Percentiles rank a stretch among this genome's conserved stretches.
Evolutionary conservation across 768 basidiomycete species (phyloP).

Genomic region (Porphyrellus cyaneotinctus): DNA sequence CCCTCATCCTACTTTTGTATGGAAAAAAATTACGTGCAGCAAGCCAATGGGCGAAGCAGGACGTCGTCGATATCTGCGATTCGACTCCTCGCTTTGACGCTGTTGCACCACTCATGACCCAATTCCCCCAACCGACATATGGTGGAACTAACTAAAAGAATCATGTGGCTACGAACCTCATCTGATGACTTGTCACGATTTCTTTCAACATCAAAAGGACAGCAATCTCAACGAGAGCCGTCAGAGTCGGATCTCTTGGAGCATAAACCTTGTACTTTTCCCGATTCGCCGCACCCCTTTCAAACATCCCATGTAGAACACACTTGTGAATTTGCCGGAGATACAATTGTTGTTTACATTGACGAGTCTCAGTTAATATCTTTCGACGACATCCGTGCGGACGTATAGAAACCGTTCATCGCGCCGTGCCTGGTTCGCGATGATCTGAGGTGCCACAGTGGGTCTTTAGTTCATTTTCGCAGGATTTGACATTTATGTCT

Average conservation of each 20-base stretch:
- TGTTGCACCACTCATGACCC: constrained; percentile 7
- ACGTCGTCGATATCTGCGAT: not conserved
- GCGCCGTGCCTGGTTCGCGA: no score
- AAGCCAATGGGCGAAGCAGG: constrained; percentile 21
- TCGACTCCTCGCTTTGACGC: not conserved
- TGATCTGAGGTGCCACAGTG: no score
- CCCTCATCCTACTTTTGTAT: constrained; percentile 13
- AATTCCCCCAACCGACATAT: constrained; percentile 6
- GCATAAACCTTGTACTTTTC: not conserved
- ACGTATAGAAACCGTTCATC: no score
- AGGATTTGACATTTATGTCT: no score
- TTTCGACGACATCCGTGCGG: not conserved
- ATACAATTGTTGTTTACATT: not conserved
- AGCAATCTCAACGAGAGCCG: no score
- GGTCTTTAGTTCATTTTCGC: no score
- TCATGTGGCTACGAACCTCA: not conserved
- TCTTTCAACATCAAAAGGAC: not conserved
- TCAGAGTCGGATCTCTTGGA: not conserved
- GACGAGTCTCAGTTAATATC: no score
- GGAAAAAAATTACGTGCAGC: constrained; percentile 14
- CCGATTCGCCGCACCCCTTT: not conserved
- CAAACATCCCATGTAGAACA: not conserved
- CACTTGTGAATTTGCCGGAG: not conserved
- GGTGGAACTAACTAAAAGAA: constrained; percentile 11
- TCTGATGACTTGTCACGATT: not conserved